Percentiles rank a stretch among this genome's conserved stretches.
These are phyloP conservation scores for Perkinsela sp. DNA, from an alignment of 208 protist species.

Conservation along the genomic window DNA sequence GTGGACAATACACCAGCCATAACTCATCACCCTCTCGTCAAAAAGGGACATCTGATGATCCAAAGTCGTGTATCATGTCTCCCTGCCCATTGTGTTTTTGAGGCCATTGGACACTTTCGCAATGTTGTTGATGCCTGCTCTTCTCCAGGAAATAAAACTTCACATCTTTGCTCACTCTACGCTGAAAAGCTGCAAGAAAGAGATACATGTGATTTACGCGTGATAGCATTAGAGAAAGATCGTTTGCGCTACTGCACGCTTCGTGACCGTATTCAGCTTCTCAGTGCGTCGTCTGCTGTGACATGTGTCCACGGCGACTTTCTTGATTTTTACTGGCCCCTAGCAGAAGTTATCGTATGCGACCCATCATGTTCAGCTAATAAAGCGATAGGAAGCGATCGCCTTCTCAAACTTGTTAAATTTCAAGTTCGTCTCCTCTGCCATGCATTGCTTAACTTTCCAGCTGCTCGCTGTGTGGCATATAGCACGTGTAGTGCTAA, in stretches of 20 bases:
- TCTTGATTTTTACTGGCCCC: slow-evolving; percentile 26
- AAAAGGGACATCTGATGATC: slow-evolving; percentile 41
- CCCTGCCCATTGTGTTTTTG: slow-evolving; percentile 42
- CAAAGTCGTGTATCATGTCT: slow-evolving; percentile 68
- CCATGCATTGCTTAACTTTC: slow-evolving; percentile 52
- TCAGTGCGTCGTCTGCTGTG: slow-evolving; percentile 29
- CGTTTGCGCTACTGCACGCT: slow-evolving; percentile 27
- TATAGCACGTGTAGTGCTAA: slow-evolving; percentile 70
- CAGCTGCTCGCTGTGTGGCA: slow-evolving; percentile 45
- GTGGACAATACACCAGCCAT: not conserved
- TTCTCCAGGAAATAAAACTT: slow-evolving; percentile 70
- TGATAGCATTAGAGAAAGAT: slow-evolving; percentile 58
- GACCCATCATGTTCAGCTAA: slow-evolving; percentile 66
- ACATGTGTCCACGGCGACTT: slow-evolving; percentile 57
- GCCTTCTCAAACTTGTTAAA: slow-evolving; percentile 28
- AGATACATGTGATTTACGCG: slow-evolving; percentile 1
- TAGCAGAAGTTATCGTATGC: slow-evolving; percentile 50
- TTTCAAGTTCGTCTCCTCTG: slow-evolving; percentile 54
- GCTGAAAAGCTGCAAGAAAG: slow-evolving; percentile 13
- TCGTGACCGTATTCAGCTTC: slow-evolving; percentile 17
- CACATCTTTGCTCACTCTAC: slow-evolving; percentile 38
- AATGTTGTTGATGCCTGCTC: slow-evolving; percentile 62
- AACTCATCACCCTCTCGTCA: slow-evolving; percentile 36
- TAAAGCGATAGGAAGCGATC: slow-evolving; percentile 19
- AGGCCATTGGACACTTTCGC: slow-evolving; percentile 16